A percentile compares a stretch with the other conserved stretches of the same genome.
Conservation (phyloP, 305 asterid species). For the Fraxinus paxiana region DNA sequence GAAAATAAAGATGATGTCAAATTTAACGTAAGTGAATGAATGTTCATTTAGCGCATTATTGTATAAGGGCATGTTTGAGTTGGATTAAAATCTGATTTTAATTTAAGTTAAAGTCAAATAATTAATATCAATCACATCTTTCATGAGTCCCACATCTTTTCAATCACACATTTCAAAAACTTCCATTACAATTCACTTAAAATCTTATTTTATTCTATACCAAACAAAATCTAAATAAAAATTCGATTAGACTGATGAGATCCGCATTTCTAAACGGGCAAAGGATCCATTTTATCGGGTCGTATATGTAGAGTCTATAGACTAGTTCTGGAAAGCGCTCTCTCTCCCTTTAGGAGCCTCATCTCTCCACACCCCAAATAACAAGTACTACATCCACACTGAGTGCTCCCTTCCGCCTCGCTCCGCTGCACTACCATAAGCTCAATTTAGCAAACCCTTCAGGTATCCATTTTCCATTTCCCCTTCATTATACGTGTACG, state of each 20-base stretch:
- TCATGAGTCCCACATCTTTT: too few relatives aligned
- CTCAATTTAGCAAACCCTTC: neutral
- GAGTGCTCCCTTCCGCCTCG: slow-evolving; percentile 1
- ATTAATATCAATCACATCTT: too few relatives aligned
- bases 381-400: neutral
- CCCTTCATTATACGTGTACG: neutral
- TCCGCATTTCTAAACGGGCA: neutral
- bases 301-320: neutral
- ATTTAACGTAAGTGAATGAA: too few relatives aligned
- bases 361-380: slow-evolving; percentile 5
- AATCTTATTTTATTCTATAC: too few relatives aligned
- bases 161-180: too few relatives aligned
- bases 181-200: too few relatives aligned
- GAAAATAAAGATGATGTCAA: too few relatives aligned
- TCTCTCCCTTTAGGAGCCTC: slow-evolving; percentile 19
- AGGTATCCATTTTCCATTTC: neutral
- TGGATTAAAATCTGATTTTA: too few relatives aligned
- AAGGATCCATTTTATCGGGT: neutral
- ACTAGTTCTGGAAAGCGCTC: slow-evolving; percentile 21
- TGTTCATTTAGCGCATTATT: too few relatives aligned
- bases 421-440: neutral
- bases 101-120: too few relatives aligned
- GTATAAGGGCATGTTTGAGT: too few relatives aligned
- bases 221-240: too few relatives aligned
- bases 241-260: neutral